Conservation (phyloP, 345 rosid genomes). For the Turritis glabra region DNA sequence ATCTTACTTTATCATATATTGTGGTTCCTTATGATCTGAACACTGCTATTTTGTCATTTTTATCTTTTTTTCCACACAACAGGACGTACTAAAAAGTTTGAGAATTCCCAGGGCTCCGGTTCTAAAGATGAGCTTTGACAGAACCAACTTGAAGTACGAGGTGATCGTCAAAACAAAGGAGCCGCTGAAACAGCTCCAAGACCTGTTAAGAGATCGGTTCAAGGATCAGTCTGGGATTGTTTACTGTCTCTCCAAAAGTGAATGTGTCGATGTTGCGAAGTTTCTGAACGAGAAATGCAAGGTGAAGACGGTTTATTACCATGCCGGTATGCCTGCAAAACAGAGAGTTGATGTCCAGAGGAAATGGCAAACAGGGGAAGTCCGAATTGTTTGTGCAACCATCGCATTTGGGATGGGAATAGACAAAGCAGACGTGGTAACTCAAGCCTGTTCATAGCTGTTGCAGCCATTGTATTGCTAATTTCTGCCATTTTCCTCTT, state of each 20-base stretch:
- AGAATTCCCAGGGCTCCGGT: conserved; percentile 77
- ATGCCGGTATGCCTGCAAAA: conserved; percentile 74
- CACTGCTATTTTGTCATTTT: neutral
- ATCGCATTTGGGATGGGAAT: conserved; percentile 99
- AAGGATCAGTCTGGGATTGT: conserved; percentile 77
- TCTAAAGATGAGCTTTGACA: conserved; percentile 89
- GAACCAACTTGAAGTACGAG: conserved; percentile 88
- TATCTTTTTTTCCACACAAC: conserved; percentile 27
- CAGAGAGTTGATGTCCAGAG: conserved; percentile 77
- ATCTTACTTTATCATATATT: neutral
- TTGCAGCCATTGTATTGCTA: neutral
- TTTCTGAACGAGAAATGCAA: conserved; percentile 73
- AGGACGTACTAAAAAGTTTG: conserved; percentile 81
- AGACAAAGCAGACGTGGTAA: conserved; percentile 93
- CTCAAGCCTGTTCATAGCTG: conserved; percentile 33
- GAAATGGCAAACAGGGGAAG: conserved; percentile 86
- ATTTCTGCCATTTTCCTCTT: neutral
- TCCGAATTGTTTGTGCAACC: conserved; percentile 80
- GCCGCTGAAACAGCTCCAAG: conserved; percentile 80
- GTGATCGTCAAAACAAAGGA: conserved; percentile 73
- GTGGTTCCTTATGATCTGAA: conserved; percentile 19
- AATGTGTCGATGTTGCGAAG: conserved; percentile 74
- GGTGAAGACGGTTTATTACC: conserved; percentile 71
- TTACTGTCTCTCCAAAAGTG: conserved; percentile 86
- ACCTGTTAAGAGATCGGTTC: conserved; percentile 65